phyloP scores from a whole-genome alignment of 805 yeast species.

The Metschnikowia baotianmanensis region DNA sequence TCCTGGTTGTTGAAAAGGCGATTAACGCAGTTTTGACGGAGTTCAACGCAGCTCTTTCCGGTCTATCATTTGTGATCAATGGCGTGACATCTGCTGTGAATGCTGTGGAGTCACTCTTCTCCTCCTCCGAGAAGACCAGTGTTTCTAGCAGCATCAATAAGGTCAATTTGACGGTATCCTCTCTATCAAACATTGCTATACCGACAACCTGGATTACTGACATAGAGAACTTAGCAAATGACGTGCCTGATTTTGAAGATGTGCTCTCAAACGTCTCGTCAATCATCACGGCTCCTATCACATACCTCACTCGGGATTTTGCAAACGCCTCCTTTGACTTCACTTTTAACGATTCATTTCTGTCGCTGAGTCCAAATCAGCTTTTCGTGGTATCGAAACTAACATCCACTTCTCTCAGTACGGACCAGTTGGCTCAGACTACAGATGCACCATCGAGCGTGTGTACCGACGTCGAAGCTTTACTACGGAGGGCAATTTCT shows the following conservation, averaged over 20 bases:
- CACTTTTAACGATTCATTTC: slow-evolving; percentile 2
- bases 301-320: slow-evolving; percentile 1
- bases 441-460: background rate
- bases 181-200: slow-evolving; percentile 48
- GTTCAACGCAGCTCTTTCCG: slow-evolving; percentile 63
- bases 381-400: background rate
- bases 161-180: slow-evolving; percentile 34
- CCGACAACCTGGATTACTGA: slow-evolving; percentile 62
- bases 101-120: slow-evolving; percentile 54
- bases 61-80: slow-evolving; percentile 57
- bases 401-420: background rate
- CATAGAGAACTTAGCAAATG: slow-evolving; percentile 47
- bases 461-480: slow-evolving; percentile 4
- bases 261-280: slow-evolving; percentile 58
- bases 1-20: slow-evolving; percentile 54
- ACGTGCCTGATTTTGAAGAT: slow-evolving; percentile 63
- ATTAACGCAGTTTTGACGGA: slow-evolving; percentile 66
- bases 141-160: slow-evolving; percentile 48
- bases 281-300: slow-evolving; percentile 36
- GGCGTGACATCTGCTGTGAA: slow-evolving; percentile 46
- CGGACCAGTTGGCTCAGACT: background rate
- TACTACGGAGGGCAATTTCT: slow-evolving; percentile 1
- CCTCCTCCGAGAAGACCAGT: slow-evolving; percentile 26
- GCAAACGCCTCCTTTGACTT: slow-evolving; percentile 8
- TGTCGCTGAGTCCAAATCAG: background rate